Conservation (phyloP, 2,329 filamentous ascomycete species). For the Claviceps maximensis region DNA sequence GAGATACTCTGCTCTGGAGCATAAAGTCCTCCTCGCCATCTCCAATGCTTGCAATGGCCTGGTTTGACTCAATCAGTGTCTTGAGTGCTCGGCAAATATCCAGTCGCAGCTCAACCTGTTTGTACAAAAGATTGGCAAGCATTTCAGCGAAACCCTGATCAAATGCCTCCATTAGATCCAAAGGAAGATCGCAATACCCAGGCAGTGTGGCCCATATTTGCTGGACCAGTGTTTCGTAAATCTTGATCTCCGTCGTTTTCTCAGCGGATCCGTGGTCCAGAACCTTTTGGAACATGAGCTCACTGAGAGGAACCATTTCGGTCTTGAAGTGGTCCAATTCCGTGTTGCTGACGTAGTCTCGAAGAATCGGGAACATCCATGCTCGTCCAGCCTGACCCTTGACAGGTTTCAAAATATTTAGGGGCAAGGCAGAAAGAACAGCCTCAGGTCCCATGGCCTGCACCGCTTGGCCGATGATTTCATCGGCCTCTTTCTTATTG, state of each 20-base stretch:
- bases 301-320: conserved; percentile 81
- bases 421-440: conserved; percentile 67
- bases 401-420: conserved; percentile 70
- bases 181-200: conserved; percentile 84
- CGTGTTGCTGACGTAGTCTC: conserved; percentile 83
- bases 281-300: conserved; percentile 78
- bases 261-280: conserved; percentile 68
- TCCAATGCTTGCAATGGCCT: conserved; percentile 60
- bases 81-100: conserved; percentile 81
- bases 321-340: conserved; percentile 70
- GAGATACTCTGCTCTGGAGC: conserved; percentile 65
- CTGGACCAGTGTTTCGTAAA: conserved; percentile 90
- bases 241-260: conserved; percentile 94
- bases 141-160: conserved; percentile 84
- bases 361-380: conserved; percentile 85
- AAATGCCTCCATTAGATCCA: conserved; percentile 65
- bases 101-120: conserved; percentile 74
- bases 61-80: conserved; percentile 81
- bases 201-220: conserved; percentile 92
- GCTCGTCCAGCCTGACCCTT: conserved; percentile 73
- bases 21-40: conserved; percentile 58
- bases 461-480: conserved; percentile 77
- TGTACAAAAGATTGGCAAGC: conserved; percentile 81
- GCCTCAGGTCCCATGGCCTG: conserved; percentile 80
- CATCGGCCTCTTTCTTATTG: conserved; percentile 89